phyloP scores from a whole-genome alignment of 768 basidiomycete species.

The Wakefieldia striispora region DNA sequence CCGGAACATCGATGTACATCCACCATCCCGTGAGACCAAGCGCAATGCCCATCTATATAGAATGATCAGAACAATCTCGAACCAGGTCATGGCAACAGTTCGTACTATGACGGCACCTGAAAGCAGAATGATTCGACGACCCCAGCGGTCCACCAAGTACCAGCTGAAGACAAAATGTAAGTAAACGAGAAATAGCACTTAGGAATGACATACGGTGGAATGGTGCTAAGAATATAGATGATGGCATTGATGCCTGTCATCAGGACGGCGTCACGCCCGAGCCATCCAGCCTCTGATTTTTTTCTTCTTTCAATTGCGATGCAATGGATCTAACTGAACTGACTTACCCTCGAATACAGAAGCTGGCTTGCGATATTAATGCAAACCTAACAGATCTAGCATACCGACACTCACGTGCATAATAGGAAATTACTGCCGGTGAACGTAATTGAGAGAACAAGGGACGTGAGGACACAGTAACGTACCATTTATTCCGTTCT shows the following conservation, averaged over 20 bases:
- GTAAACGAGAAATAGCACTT: constrained; percentile 2
- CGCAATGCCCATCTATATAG: constrained; percentile 71
- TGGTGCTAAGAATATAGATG: constrained; percentile 74
- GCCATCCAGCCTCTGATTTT: constrained; percentile 84
- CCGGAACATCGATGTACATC: constrained; percentile 86
- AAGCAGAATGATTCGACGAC: constrained; percentile 81
- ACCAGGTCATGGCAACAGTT: constrained; percentile 8
- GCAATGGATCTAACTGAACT: neutral
- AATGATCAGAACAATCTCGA: constrained; percentile 3
- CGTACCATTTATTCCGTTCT: constrained; percentile 95
- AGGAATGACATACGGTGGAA: constrained; percentile 69
- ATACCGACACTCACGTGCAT: constrained; percentile 65
- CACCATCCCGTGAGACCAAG: constrained; percentile 86
- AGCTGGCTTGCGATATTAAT: constrained; percentile 42
- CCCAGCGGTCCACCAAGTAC: constrained; percentile 93
- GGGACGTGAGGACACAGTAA: constrained; percentile 1
- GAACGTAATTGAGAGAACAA: constrained; percentile 6
- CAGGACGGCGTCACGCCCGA: constrained; percentile 87
- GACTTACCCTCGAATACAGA: constrained; percentile 85
- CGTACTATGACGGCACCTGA: constrained; percentile 79
- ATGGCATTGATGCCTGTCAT: constrained; percentile 95
- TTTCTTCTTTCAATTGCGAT: constrained; percentile 6
- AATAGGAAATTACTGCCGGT: constrained; percentile 84
- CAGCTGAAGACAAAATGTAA: constrained; percentile 50
- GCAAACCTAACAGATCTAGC: neutral